Evolutionary conservation across 257 asterid genomes (phyloP), one percentile per base, ranked within the genome.

Genomic region (Marsdenia floribunda): DNA sequence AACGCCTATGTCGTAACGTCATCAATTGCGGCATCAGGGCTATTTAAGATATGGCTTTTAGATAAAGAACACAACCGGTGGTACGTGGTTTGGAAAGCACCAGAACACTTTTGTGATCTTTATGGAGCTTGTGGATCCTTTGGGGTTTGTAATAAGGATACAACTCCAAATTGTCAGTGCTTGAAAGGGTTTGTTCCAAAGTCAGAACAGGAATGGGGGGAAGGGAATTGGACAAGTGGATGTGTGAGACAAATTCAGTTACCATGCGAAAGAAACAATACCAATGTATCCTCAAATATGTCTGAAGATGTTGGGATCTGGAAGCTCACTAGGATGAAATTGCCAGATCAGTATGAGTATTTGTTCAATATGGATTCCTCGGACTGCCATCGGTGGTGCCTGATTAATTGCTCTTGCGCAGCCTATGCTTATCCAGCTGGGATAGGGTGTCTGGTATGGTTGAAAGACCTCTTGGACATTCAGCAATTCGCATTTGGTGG

Each of bases 381-480:
- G 61, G 73, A 67, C 29, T 65, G 84, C 44, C 59, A 65, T 38
- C 50, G 50, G 0, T 57, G 75, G 68, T 84, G 87, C 58, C 72
- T 81, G 70, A 76, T 29, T 26, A 84, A 79, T 71, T 84, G 85
- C 50, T 81, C 87, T 12, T 84, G 85, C 49, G 33, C 73, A 44
- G 87, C 83, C 19, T 81, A 81, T 76, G 82, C 85, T 19, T 76
- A 73, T 71, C 80, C 72, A 58, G 42, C 64, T 24, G 76, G 73
- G 22, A 76, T 79, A 22, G 75, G 83, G n/a, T 81, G 87, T 73
- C 77, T 84, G 83, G 57, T 79, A 42, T 79, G 87, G 87, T 38
- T 68, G 33, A 80, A 50, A 60, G 61, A 38, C 55, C 79, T 81
- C 2, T 18, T 76, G 21, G 87, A 81, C 75, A 65, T 81, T 75